phyloP scores from a whole-genome alignment of 768 basidiomycete species.

The Hygrophorus pudorinus region DNA sequence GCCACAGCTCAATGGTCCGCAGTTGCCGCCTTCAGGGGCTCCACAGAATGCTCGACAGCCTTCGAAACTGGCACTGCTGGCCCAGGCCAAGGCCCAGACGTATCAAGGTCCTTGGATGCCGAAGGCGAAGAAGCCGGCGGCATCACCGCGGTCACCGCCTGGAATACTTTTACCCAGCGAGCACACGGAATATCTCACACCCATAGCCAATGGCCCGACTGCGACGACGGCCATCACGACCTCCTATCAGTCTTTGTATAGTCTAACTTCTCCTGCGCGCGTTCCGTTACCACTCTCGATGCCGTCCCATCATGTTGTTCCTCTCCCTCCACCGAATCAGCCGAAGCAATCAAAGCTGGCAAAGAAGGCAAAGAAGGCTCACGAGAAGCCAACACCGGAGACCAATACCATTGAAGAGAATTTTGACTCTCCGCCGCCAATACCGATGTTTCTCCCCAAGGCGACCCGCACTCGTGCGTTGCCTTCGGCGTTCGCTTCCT shows the following conservation, averaged over 20 bases:
- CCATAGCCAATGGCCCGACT: slow-evolving; percentile 75
- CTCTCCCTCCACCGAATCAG: slow-evolving; percentile 19
- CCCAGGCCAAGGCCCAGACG: slow-evolving; percentile 43
- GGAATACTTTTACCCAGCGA: slow-evolving; percentile 26
- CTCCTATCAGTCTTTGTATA: slow-evolving; percentile 63
- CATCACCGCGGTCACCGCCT: not conserved
- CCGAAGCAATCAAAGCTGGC: slow-evolving; percentile 64
- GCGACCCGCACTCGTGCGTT: slow-evolving; percentile 53
- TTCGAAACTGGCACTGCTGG: slow-evolving; percentile 71
- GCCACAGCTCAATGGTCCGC: not conserved
- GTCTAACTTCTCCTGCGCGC: slow-evolving; percentile 45
- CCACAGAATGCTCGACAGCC: slow-evolving; percentile 27
- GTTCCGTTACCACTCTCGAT: slow-evolving; percentile 28
- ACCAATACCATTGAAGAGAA: slow-evolving; percentile 31
- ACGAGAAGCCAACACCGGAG: slow-evolving; percentile 29
- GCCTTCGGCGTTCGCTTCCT: slow-evolving; percentile 69
- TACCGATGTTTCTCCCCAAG: slow-evolving; percentile 51
- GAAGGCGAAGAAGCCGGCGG: slow-evolving; percentile 20
- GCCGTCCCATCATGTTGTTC: slow-evolving; percentile 9
- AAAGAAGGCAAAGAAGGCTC: slow-evolving; percentile 56
- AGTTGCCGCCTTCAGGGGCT: not conserved
- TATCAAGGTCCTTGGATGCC: slow-evolving; percentile 37
- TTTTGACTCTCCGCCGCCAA: slow-evolving; percentile 22
- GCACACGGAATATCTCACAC: slow-evolving; percentile 63
- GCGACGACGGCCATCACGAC: slow-evolving; percentile 81